Evolutionary conservation across 2,329 filamentous ascomycete genomes (phyloP), one percentile per base, ranked within the genome.

Genomic region (Fusarium robinianum): DNA sequence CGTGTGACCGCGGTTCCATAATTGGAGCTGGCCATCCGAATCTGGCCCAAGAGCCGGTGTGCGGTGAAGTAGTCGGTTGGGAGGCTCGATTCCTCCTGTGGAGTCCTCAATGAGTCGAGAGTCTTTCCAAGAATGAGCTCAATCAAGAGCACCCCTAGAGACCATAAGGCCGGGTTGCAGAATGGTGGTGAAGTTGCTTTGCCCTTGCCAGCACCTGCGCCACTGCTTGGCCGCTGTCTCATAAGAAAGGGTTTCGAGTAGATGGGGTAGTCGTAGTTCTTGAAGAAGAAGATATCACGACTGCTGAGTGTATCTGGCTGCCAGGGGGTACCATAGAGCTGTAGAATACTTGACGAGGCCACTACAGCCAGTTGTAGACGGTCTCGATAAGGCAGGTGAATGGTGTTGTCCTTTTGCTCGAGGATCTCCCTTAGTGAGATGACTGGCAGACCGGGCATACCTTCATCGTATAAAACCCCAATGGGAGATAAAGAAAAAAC

Each of bases 81-180:
- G 6, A 35, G 9, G 8, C 22, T 8, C 5, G 9, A 10, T 3
- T 24, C n/a, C 9, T 25, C 21, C 6, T 18, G 14, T n/a, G 33
- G 22, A 2, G 32, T 11, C 14, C 14, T 12, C 4, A 35, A 11
- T 5, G 22, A 25, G 6, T 35, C 33, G 14, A 35, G 17, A 2
- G 31, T 25, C 2, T 18, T 15, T 2, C 37, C 43, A 4, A 25
- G 26, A 3, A 37, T 22, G 8, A 46, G 32, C 23, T 46, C 43
- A n/a, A 41, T 41, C 4, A 46, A 27, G 4, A 41, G 6, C 2
- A 46, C 27, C n/a, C 37, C 43, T 5, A 41, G 32, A 9, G 26
- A 17, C 10, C 36, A 9, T 2, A 46, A 27, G 6, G 15, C 22
- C 15, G 29, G 22, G 10, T 21, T 35, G 5, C 15, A 18, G 18